Percentiles rank a stretch among this genome's conserved stretches.
Conservation (phyloP, 2,329 filamentous ascomycete genomes). For the Colletotrichum zoysiae region DNA sequence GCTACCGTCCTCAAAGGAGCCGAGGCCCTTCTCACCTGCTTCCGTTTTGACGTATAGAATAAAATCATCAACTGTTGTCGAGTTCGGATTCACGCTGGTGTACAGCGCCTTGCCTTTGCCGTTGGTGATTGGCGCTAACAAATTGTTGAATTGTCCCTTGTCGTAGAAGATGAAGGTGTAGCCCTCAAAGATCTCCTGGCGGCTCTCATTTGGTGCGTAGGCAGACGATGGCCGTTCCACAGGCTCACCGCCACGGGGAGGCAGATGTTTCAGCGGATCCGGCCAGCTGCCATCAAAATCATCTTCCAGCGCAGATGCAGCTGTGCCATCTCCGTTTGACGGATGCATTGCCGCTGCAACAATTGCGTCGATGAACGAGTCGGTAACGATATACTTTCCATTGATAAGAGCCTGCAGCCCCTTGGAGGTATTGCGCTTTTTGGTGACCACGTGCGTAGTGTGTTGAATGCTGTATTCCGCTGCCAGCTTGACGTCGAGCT, state of each 20-base stretch:
- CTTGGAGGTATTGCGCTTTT: slow-evolving; percentile 90
- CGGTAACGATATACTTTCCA: slow-evolving; percentile 80
- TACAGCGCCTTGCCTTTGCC: slow-evolving; percentile 87
- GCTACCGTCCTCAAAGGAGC: slow-evolving; percentile 72
- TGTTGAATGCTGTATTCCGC: slow-evolving; percentile 75
- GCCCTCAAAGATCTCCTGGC: slow-evolving; percentile 82
- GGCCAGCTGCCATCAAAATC: slow-evolving; percentile 89
- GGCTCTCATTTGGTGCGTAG: slow-evolving; percentile 76
- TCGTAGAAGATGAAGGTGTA: slow-evolving; percentile 93
- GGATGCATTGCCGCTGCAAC: slow-evolving; percentile 67
- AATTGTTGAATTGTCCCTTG: slow-evolving; percentile 77
- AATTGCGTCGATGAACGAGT: slow-evolving; percentile 80
- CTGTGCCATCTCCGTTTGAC: slow-evolving; percentile 61
- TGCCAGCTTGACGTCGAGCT: slow-evolving; percentile 89
- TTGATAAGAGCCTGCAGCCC: slow-evolving; percentile 89
- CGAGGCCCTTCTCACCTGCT: slow-evolving; percentile 79
- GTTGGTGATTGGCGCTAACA: slow-evolving; percentile 80
- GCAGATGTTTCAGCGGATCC: slow-evolving; percentile 76
- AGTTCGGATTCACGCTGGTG: slow-evolving; percentile 69
- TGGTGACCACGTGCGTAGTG: slow-evolving; percentile 90
- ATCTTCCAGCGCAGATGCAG: slow-evolving; percentile 73
- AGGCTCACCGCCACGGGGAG: slow-evolving; percentile 81
- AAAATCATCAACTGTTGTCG: slow-evolving; percentile 81
- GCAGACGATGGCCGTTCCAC: slow-evolving; percentile 74
- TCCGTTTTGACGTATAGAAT: slow-evolving; percentile 80